Evolutionary conservation across 768 basidiomycete genomes (phyloP).

Genomic region (Amanita exitialis): DNA sequence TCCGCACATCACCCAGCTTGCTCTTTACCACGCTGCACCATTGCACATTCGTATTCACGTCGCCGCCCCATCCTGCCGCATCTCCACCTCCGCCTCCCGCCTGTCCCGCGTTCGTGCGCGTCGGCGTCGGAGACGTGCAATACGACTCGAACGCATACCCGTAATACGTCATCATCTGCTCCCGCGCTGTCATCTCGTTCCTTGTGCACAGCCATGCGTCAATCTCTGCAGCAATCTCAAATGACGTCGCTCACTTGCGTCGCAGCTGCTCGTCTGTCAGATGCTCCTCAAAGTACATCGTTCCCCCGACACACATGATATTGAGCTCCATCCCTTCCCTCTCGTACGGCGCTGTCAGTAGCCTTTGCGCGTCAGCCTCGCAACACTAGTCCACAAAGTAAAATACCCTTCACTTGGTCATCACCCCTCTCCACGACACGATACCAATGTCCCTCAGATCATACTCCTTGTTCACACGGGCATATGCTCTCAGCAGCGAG

Average conservation of each 20-base stretch:
- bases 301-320: conserved; percentile 64
- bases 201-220: conserved; percentile 23
- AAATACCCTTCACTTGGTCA: conserved; percentile 53
- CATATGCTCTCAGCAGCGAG: conserved; percentile 49
- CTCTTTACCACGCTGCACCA: conserved; percentile 90
- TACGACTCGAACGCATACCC: conserved; percentile 89
- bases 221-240: background rate
- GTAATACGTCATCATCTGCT: conserved; percentile 62
- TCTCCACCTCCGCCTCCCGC: conserved; percentile 13
- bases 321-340: conserved; percentile 76
- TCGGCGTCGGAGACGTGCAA: conserved; percentile 49
- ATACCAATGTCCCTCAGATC: conserved; percentile 38
- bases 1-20: conserved; percentile 59
- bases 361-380: conserved; percentile 11
- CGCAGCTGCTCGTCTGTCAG: conserved; percentile 42
- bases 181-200: conserved; percentile 53
- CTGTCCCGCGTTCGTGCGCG: conserved; percentile 12
- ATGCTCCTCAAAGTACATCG: conserved; percentile 71
- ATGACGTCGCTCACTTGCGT: conserved; percentile 45
- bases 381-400: conserved; percentile 7
- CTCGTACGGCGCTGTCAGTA: conserved; percentile 45
- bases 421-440: conserved; percentile 71
- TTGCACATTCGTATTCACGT: conserved; percentile 82
- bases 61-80: conserved; percentile 61
- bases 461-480: conserved; percentile 28